Evolutionary conservation across 2,329 filamentous ascomycete species (phyloP).

Genomic region (Incumbomyces lentus): DNA sequence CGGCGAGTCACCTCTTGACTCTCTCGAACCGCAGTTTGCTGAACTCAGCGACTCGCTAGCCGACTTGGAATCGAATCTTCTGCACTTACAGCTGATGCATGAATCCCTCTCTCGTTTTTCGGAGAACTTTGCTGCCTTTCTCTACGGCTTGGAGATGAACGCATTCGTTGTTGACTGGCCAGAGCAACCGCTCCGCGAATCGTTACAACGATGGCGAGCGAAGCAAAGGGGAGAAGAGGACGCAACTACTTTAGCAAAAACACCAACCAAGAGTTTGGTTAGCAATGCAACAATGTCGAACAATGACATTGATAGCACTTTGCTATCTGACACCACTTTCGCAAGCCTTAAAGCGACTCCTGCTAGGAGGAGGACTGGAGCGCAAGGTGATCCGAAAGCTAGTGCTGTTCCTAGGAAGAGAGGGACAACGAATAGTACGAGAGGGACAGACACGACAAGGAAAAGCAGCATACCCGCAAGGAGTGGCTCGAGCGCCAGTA

Average conservation of each 20-base stretch:
- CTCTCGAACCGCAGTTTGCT: conserved; percentile 80
- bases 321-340: conserved; percentile 16
- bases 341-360: conserved; percentile 19
- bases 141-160: conserved; percentile 98
- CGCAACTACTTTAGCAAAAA: not conserved
- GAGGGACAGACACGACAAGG: conserved; percentile 8
- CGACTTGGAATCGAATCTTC: conserved; percentile 92
- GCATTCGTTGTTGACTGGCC: conserved; percentile 97
- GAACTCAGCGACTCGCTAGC: conserved; percentile 90
- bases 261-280: not conserved
- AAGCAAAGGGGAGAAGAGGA: conserved; percentile 33
- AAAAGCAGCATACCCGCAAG: conserved; percentile 5
- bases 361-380: conserved; percentile 15
- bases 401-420: not conserved
- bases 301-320: conserved; percentile 14
- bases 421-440: not conserved
- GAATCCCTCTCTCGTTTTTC: conserved; percentile 87
- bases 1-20: conserved; percentile 52
- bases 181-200: conserved; percentile 79
- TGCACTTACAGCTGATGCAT: conserved; percentile 94
- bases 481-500: conserved; percentile 10
- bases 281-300: not conserved
- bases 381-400: conserved; percentile 1
- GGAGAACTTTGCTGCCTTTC: conserved; percentile 88
- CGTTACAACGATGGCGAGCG: conserved; percentile 58